Evolutionary conservation across 257 asterid genomes (phyloP).

Genomic region (Solanum clarkiae): DNA sequence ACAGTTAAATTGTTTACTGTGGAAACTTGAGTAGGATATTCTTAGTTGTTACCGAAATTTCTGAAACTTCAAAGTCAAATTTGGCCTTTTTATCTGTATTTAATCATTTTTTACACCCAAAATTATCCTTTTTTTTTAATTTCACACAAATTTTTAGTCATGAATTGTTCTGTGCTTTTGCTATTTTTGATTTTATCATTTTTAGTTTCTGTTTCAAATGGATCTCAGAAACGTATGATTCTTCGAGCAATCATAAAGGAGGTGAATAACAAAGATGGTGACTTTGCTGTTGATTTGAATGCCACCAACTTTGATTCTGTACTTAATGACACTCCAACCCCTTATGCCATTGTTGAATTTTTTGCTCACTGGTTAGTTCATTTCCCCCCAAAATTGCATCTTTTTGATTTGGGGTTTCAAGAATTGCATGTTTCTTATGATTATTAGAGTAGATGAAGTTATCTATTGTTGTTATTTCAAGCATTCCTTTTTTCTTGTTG

Average conservation of each 20-base stretch:
- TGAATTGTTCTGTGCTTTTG: neutral
- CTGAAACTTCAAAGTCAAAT: no score
- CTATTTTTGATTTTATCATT: slow-evolving; percentile 19
- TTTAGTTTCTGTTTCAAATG: slow-evolving; percentile 15
- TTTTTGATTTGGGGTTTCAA: neutral
- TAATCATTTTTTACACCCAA: no score
- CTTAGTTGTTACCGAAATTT: no score
- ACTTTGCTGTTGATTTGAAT: slow-evolving; percentile 61
- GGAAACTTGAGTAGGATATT: no score
- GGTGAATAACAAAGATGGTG: slow-evolving; percentile 13
- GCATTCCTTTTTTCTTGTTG: neutral
- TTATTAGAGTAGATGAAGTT: neutral
- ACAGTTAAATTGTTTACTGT: no score
- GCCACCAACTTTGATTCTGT: slow-evolving; percentile 59
- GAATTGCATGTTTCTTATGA: neutral
- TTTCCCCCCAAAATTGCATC: neutral
- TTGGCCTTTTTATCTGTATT: no score
- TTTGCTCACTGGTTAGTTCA: slow-evolving; percentile 71
- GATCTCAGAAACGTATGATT: slow-evolving; percentile 42
- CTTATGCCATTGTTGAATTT: slow-evolving; percentile 74
- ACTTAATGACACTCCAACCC: slow-evolving; percentile 56
- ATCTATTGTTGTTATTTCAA: neutral
- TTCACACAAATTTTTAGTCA: neutral
- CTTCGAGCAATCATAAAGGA: slow-evolving; percentile 38
- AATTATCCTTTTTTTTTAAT: neutral